Conservation (phyloP, 202 grass and related monocot species). For the Carex arenaria region DNA sequence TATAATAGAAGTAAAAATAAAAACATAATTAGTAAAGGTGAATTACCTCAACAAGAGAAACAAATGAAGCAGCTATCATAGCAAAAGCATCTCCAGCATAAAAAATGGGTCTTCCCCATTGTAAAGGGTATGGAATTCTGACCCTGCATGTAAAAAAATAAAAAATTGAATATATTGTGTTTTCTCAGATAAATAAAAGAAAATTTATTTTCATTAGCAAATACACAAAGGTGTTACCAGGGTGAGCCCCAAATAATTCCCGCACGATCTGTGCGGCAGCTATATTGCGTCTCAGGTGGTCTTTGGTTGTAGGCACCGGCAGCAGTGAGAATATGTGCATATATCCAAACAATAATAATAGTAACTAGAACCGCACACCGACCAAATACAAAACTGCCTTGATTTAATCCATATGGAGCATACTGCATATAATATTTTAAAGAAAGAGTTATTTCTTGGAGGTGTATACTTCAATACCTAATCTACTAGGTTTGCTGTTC, state of each 20-base stretch:
- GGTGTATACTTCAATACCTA: background rate
- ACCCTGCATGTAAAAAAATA: slow-evolving; percentile 47
- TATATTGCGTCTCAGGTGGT: slow-evolving; percentile 49
- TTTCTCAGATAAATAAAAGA: background rate
- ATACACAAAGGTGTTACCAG: slow-evolving; percentile 42
- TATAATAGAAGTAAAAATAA: background rate
- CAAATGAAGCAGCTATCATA: slow-evolving; percentile 93
- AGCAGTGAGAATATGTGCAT: slow-evolving; percentile 75
- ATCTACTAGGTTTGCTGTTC: background rate
- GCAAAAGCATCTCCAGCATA: slow-evolving; percentile 67
- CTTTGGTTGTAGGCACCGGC: slow-evolving; percentile 62
- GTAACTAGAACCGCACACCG: slow-evolving; percentile 73
- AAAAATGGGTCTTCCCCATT: slow-evolving; percentile 90
- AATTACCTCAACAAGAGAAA: slow-evolving; percentile 71
- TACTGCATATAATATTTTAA: slow-evolving; percentile 45
- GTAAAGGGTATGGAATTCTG: slow-evolving; percentile 92
- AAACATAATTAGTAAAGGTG: background rate
- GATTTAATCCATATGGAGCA: slow-evolving; percentile 28
- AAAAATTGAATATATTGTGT: background rate
- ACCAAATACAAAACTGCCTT: slow-evolving; percentile 54
- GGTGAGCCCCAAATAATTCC: slow-evolving; percentile 66
- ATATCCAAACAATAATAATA: slow-evolving; percentile 72
- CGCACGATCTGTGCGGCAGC: slow-evolving; percentile 70
- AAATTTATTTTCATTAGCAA: background rate
- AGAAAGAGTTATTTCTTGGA: background rate